These are phyloP conservation scores for Tephrocybe sp. DNA, from an alignment of 768 basidiomycete genomes.

Conservation along the genomic window DNA sequence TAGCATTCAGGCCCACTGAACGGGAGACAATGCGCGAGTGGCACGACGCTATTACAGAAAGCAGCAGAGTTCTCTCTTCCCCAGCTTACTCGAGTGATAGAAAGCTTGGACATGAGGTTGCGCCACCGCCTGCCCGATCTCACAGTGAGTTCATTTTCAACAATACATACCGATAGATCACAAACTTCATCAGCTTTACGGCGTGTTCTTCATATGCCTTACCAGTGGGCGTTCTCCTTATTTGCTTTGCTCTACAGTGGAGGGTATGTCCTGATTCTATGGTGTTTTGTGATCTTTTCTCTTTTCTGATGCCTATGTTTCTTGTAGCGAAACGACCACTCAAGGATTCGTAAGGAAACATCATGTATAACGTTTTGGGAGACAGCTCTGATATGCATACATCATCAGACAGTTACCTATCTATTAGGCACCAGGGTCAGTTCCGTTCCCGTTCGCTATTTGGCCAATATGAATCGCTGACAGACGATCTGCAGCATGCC, in stretches of 20 bases:
- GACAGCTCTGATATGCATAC: too few species aligned
- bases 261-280: conserved; percentile 33
- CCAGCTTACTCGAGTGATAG: background rate
- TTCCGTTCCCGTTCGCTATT: background rate
- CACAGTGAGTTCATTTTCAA: conserved; percentile 9
- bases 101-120: background rate
- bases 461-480: background rate
- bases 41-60: conserved; percentile 24
- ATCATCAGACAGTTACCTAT: conserved; percentile 51
- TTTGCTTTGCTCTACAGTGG: conserved; percentile 48
- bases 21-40: conserved; percentile 41
- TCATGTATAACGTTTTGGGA: background rate
- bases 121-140: conserved; percentile 3
- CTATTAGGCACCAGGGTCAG: conserved; percentile 45
- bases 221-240: conserved; percentile 48
- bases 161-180: background rate
- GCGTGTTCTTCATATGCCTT: conserved; percentile 36
- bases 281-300: too few species aligned
- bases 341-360: conserved; percentile 47
- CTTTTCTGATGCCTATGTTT: too few species aligned
- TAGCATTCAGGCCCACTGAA: conserved; percentile 46
- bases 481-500: conserved; percentile 33
- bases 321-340: conserved; percentile 46
- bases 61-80: background rate
- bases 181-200: conserved; percentile 31